These are phyloP conservation scores for Dothistroma pini DNA, from an alignment of 2,329 filamentous ascomycete species.

Conservation along the genomic window DNA sequence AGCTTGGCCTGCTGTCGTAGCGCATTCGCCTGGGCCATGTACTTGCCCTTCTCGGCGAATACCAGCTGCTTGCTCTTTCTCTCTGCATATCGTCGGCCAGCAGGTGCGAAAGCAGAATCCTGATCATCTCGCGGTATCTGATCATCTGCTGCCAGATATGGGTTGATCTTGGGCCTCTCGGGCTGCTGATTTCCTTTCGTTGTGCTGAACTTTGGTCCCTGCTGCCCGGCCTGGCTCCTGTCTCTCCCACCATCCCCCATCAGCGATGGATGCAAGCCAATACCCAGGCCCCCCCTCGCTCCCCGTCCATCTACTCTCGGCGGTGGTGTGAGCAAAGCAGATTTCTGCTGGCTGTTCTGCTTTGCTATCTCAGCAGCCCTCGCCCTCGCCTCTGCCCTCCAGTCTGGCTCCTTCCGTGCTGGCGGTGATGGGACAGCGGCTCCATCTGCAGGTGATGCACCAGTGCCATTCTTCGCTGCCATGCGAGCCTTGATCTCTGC, in stretches of 20 bases:
- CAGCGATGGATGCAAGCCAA: conserved; percentile 74
- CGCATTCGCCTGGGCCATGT: conserved; percentile 89
- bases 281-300: conserved; percentile 66
- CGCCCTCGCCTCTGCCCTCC: conserved; percentile 27
- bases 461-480: conserved; percentile 23
- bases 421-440: conserved; percentile 19
- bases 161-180: conserved; percentile 41
- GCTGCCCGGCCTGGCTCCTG: conserved; percentile 42
- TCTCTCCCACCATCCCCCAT: conserved; percentile 50
- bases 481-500: conserved; percentile 35
- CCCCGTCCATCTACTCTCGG: conserved; percentile 48
- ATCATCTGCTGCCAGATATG: conserved; percentile 50
- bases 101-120: conserved; percentile 49
- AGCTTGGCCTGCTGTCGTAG: conserved; percentile 81
- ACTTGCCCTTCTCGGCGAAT: conserved; percentile 96
- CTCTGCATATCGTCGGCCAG: conserved; percentile 61
- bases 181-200: conserved; percentile 53
- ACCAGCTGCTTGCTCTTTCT: conserved; percentile 72
- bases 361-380: conserved; percentile 24
- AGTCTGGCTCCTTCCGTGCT: conserved; percentile 12
- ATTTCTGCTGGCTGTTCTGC: conserved; percentile 12
- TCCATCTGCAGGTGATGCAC: conserved; percentile 20
- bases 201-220: conserved; percentile 51
- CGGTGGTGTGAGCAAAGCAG: conserved; percentile 33
- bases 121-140: conserved; percentile 54